Percentiles rank a stretch among this genome's conserved stretches.
phyloP scores from a whole-genome alignment of 306 rosid genomes.

The Gleditsia sinensis region DNA sequence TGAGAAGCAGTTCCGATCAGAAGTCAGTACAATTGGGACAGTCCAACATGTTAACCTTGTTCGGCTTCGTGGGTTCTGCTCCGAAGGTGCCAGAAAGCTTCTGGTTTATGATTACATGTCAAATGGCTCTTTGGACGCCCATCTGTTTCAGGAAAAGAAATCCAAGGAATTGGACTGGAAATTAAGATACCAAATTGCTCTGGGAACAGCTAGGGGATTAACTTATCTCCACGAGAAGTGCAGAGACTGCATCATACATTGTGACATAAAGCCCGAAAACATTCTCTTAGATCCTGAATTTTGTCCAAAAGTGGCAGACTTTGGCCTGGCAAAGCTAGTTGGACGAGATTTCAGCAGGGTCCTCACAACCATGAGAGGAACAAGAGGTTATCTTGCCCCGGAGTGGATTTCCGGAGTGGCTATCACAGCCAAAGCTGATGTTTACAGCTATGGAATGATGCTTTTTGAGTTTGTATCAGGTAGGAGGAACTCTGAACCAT shows the following conservation, averaged over 20 bases:
- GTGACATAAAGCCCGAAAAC: conserved; percentile 93
- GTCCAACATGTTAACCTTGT: conserved; percentile 88
- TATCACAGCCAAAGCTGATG: conserved; percentile 85
- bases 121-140: conserved; percentile 67
- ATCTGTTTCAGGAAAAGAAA: conserved; percentile 47
- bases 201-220: conserved; percentile 86
- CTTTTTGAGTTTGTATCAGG: conserved; percentile 83
- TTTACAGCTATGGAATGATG: conserved; percentile 94
- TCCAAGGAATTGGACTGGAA: conserved; percentile 62
- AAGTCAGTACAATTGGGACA: conserved; percentile 85
- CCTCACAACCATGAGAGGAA: conserved; percentile 93
- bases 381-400: conserved; percentile 88
- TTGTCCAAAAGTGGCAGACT: conserved; percentile 83
- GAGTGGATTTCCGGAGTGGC: conserved; percentile 93
- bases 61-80: conserved; percentile 88
- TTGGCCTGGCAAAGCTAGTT: conserved; percentile 88
- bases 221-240: conserved; percentile 85
- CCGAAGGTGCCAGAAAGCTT: conserved; percentile 63
- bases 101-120: conserved; percentile 88
- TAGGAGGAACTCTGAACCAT: conserved; percentile 70
- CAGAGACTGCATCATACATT: conserved; percentile 86
- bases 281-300: conserved; percentile 75
- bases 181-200: conserved; percentile 75
- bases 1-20: conserved; percentile 88
- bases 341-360: conserved; percentile 90